Evolutionary conservation across 345 rosid species (phyloP), one percentile per base, ranked within the genome.

Genomic region (Citrus australasica): DNA sequence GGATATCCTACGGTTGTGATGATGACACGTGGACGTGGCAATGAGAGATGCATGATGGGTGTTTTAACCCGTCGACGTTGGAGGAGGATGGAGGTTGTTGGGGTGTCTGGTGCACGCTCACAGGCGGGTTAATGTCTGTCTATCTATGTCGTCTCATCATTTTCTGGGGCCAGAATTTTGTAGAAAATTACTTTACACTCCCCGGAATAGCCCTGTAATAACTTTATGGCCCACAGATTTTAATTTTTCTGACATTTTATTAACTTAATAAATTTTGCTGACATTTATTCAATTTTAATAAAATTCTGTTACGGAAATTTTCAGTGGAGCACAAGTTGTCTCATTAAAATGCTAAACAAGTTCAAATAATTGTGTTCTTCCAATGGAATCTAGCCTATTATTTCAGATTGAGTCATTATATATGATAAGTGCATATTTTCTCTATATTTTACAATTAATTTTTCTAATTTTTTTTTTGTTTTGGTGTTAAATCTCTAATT

Each of bases 41-140:
- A 64, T 58, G 77, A n/a, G 69, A 71, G 74, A 72, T 77, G 80
- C 75, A 33, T 59, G 75, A 66, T 28, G 19, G 25, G 55, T 53
- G 70, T 48, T 32, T 63, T 79, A 64, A 79, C 76, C 71, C 75
- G 64, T 58, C 78, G 59, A 46, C 9, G 22, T 5, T 35, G 37
- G 37, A 30, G 32, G 32, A 30, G 32, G 32, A 30, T 30, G 32
- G 32, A 3, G 32, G 32, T 30, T 30, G 32, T 30, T 3, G 32
- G 32, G 32, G 32, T 30, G 32, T 30, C 24, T 32, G 33, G 33
- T 32, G 33, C 33, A 3, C 33, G 33, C 33, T 3, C 33, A 3
- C 32, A 24, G 7, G 21, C 46, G 28, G 51, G 51, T 25, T 27
- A 14, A 27, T 32, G 27, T 25, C 27, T 30, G 69, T 28, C 42